Evolutionary conservation across 116 monocot species (phyloP).

Genomic region (Cymodocea nodosa): DNA sequence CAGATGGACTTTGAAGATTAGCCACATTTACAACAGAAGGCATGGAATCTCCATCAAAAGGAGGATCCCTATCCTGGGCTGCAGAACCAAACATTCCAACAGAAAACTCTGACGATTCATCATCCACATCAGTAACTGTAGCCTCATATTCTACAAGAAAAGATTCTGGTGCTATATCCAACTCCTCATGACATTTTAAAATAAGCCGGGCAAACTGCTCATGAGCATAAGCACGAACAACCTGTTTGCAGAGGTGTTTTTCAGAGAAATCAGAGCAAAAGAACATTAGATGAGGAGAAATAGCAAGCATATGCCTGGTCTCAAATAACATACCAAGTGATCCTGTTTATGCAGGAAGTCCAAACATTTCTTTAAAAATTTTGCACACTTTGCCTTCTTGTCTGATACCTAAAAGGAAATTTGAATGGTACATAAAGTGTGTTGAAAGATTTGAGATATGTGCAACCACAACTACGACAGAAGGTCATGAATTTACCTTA

Average conservation of each 20-base stretch:
- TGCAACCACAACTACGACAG: neutral
- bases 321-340: conserved; percentile 51
- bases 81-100: conserved; percentile 38
- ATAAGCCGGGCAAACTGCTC: conserved; percentile 96
- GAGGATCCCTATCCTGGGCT: conserved; percentile 12
- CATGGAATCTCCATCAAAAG: conserved; percentile 12
- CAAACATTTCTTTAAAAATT: conserved; percentile 89
- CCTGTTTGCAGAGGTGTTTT: conserved; percentile 21
- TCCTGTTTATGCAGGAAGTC: conserved; percentile 74
- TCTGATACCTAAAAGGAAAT: conserved; percentile 37
- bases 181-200: conserved; percentile 73
- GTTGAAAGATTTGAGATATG: neutral
- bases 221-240: conserved; percentile 89
- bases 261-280: neutral
- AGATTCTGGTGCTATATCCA: conserved; percentile 73
- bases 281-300: neutral
- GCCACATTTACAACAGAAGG: conserved; percentile 9
- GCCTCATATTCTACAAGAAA: conserved; percentile 65
- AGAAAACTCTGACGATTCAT: conserved; percentile 55
- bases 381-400: conserved; percentile 64
- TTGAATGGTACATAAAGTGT: neutral
- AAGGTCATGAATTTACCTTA: conserved; percentile 30
- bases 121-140: conserved; percentile 63
- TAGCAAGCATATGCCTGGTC: neutral
- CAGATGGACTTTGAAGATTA: conserved; percentile 10